phyloP scores from a whole-genome alignment of 2,329 filamentous ascomycete species.

The Diplodia seriata region DNA sequence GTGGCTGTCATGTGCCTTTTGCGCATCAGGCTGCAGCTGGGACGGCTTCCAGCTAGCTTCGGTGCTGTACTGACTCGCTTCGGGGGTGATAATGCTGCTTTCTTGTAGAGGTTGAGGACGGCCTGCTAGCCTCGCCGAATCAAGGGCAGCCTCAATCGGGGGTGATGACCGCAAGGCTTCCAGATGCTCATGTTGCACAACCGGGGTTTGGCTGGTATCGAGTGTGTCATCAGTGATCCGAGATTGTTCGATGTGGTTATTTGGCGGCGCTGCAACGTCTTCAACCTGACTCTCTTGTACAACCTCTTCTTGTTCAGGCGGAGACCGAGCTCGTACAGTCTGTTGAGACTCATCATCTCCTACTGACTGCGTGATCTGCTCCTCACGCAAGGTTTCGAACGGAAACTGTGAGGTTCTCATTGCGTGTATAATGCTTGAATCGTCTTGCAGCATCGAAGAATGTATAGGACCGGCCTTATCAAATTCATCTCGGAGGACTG shows the following conservation, averaged over 20 bases:
- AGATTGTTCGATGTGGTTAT: not conserved
- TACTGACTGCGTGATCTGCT: not conserved
- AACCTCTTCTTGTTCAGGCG: not conserved
- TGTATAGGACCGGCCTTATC: not conserved
- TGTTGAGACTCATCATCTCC: conserved; percentile 1
- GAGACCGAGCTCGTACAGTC: not conserved
- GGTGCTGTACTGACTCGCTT: conserved; percentile 40
- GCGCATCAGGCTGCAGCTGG: conserved; percentile 37
- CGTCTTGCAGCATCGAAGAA: conserved; percentile 28
- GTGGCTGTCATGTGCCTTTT: conserved; percentile 35
- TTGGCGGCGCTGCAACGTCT: not conserved
- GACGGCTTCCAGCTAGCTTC: conserved; percentile 41
- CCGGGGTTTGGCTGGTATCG: not conserved
- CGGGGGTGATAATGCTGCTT: conserved; percentile 34
- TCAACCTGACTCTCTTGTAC: not conserved
- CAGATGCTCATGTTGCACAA: not conserved
- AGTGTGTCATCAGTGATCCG: not conserved
- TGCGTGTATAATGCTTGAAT: conserved; percentile 23
- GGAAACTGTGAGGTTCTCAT: conserved; percentile 22
- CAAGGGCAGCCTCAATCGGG: not conserved
- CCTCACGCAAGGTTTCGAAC: not conserved
- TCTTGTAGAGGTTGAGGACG: not conserved
- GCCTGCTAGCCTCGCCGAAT: not conserved
- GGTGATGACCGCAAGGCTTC: not conserved
- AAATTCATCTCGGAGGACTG: not conserved